Evolutionary conservation across 2,329 filamentous ascomycete species (phyloP), one percentile per base, ranked within the genome.

Genomic region (Hymenoscyphus salicellus): DNA sequence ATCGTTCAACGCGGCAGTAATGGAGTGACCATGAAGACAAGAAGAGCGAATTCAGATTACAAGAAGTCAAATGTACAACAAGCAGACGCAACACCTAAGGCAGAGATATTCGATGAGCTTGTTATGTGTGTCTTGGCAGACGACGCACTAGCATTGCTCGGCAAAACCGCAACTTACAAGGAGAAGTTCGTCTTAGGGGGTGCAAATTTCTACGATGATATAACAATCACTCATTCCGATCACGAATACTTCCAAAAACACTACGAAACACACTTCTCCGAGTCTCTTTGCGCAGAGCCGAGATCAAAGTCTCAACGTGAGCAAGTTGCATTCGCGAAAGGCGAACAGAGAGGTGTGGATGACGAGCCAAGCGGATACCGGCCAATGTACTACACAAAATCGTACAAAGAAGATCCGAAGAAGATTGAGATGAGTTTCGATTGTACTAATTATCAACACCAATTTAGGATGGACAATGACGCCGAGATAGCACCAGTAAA

Each of bases 361-460:
- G 82, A 73, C 32, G 82, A 81, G 14, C 76, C 79, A 55, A 78
- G 80, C 63, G 78, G 77, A 23, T 89, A 86, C 78, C 79, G 81
- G 59, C 86, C 86, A 60, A 89, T 89, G 86, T 89, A 89, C 77
- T 83, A 84, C 72, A 89, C 86, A 69, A 84, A 87, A 63, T 83
- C 81, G 61, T 89, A 89, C 73, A 75, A 79, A 0, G 65, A 81
- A 16, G 82, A 88, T 69, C 79, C 80, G 0, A 82, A 78, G 2
- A 84, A 86, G 71, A 83, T 89, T 7, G 86, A 89, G 73, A 89
- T 89, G 86, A 88, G 84, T 63, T 92, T 91, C 76, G 88, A 92
- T 75, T 90, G 87, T 77, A 89, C 86, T 43, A 90, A 91, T 74
- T 91, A 92, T 76, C 89, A 92, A 74, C 82, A 87, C 55, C 89